Conservation (phyloP, 1,284 basidiomycete genomes). For the Caloboletus firmus region DNA sequence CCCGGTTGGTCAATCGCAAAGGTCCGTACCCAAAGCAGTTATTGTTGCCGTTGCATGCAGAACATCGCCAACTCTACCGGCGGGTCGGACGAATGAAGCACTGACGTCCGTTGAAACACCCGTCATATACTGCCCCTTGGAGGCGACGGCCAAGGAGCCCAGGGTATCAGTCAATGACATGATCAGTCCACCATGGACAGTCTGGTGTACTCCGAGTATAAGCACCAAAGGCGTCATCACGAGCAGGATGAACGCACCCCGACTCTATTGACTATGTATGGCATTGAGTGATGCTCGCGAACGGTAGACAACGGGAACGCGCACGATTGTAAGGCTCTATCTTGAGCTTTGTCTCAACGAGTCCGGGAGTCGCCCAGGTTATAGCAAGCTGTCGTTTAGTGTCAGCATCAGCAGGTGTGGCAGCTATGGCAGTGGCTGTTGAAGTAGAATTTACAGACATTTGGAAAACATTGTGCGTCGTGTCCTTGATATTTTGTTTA, state of each 20-base stretch:
- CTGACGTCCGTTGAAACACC: conserved; percentile 88
- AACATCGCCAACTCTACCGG: conserved; percentile 63
- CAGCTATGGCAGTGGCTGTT: not conserved
- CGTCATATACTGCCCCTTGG: conserved; percentile 82
- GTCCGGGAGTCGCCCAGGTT: conserved; percentile 61
- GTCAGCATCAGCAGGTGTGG: not conserved
- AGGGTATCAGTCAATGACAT: conserved; percentile 83
- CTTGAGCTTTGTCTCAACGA: conserved; percentile 64
- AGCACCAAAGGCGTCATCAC: not conserved
- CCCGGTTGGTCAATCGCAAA: not conserved
- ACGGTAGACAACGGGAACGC: conserved; percentile 21
- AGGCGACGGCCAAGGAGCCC: conserved; percentile 80
- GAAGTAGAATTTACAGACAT: conserved; percentile 44
- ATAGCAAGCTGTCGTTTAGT: conserved; percentile 54
- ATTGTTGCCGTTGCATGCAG: conserved; percentile 62
- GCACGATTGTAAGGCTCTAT: conserved; percentile 72
- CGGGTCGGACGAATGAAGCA: conserved; percentile 77
- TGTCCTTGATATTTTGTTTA: conserved; percentile 51
- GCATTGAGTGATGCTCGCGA: not conserved
- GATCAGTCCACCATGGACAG: conserved; percentile 83
- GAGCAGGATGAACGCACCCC: conserved; percentile 48
- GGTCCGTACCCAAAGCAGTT: conserved; percentile 57
- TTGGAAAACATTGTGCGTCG: conserved; percentile 75
- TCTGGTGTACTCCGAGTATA: conserved; percentile 21
- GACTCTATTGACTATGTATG: conserved; percentile 63